Evolutionary conservation across 306 rosid species (phyloP), one percentile per base, ranked within the genome.

Genomic region (Trifolium repens): DNA sequence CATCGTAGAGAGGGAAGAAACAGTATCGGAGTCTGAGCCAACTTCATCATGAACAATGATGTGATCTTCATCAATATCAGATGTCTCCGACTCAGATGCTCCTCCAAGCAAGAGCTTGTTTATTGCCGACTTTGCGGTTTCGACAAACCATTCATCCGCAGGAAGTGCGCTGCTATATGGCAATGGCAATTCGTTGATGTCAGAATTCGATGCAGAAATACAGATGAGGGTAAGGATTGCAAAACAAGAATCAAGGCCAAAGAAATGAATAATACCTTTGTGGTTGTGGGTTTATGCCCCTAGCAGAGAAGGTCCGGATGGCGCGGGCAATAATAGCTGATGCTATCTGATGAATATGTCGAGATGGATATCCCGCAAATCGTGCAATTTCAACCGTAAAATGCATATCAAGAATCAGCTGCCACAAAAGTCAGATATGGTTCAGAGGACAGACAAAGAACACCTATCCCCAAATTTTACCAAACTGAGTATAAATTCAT

Each of bases 341-440:
- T 13, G 96, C 96, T 72, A 88, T 88, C 77, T 94, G 99, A 80
- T 92, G 99, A 39, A 94, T 84, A 40, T 89, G 91, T 47, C 96
- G 86, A n/a, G 93, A 89, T 53, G 93, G 96, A 83, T 90, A 94
- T 10, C 96, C 97, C 67, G 96, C 99, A 84, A 76, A 92, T 69
- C 93, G 92, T 15, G 97, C 96, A 66, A 94, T 94, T 81, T 94
- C 98, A 50, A 94, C 99, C 7, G 99, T 92, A 74, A 92, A 94
- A 89, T 94, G 99, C 99, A 94, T 92, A 75, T 94, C 98, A 75
- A 94, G 96, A 85, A 94, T 90, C 65, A 94, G 83, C 99, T 94
- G 94, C 75, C 73, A 82, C 72, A 82, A 61, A 79, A 59, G 70
- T 44, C 14, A 65, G 52, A 24, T 76, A 58, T 70, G 71, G 32